Base-by-base conservation (phyloP, 78 protist genomes). In the Monosiga brevicollis region DNA sequence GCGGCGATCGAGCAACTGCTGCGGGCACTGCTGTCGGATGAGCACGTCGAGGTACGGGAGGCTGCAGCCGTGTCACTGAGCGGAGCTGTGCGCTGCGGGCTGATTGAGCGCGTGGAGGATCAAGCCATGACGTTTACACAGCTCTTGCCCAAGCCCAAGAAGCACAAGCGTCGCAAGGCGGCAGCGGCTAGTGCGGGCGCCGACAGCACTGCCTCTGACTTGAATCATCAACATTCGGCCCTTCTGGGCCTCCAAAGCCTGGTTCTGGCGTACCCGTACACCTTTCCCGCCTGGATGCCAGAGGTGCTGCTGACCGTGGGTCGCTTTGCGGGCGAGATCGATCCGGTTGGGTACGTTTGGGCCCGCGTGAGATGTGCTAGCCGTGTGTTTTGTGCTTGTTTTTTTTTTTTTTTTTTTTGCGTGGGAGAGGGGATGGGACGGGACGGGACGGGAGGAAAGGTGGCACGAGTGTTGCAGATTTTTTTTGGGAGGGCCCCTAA, bases 271-370 rank as follows among this genome's bases (percentile, higher is more conserved):
- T 41, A 55, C 43, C 93, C 93, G 29, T 90, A 90, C 49, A 41
- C 39, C 34, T 73, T 90, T 24, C 93, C 93, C 29, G 76, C 32
- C 9, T 90, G 83, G 80, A 38, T 90, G 42, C 91, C 93, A 24
- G 76, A 55, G 35, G 40, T 87, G 71, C 77, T 90, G 26, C 81
- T 83, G 77, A 36, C n/a, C 34, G 75, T 90, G 0, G 88, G 91
- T 1, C 11, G 15, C 24, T 86, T 85, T 39, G 49, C 74, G 29
- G 25, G 39, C 72, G 91, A 89, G 82, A 86, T 87, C 38, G 80
- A 1, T 34, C 88, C 91, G 42, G 82, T 90, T 1, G 54, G 23
- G 24, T 22, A 54, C n/a, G n/a, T n/a, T n/a, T n/a, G n/a, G n/a
- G n/a, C n/a, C n/a, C n/a, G n/a, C n/a, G n/a, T n/a, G 38, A 3